Evolutionary conservation across 1,284 basidiomycete species (phyloP).

Genomic region (Fistulina hepatica): DNA sequence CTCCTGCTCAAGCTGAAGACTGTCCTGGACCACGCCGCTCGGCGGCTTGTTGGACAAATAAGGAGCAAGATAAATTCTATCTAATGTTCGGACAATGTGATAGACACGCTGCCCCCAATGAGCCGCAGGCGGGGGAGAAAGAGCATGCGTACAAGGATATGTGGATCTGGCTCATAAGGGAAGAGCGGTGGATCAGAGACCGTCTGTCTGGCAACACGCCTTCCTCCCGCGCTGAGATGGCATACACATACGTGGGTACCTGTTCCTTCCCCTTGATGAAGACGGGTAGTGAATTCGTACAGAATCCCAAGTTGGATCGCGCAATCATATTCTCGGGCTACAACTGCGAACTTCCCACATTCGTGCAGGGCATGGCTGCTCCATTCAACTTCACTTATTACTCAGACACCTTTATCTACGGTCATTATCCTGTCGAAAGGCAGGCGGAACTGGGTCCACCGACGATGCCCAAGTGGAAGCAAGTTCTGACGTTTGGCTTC

Average conservation of each 20-base stretch:
- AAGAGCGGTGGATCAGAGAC: constrained; percentile 27
- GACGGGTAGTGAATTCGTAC: not conserved
- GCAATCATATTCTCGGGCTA: constrained; percentile 32
- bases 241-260: constrained; percentile 25
- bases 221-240: constrained; percentile 28
- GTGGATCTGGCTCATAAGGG: constrained; percentile 30
- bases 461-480: constrained; percentile 17
- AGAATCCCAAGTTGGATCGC: constrained; percentile 28
- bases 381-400: constrained; percentile 8
- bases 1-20: constrained; percentile 14
- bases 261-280: not conserved
- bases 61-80: constrained; percentile 20
- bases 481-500: constrained; percentile 20
- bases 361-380: constrained; percentile 10
- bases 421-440: not conserved
- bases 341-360: constrained; percentile 23
- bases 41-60: constrained; percentile 24
- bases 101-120: no score
- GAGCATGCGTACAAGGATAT: constrained; percentile 26
- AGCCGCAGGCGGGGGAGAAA: constrained; percentile 15
- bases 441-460: constrained; percentile 24
- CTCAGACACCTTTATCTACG: constrained; percentile 19
- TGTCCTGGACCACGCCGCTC: constrained; percentile 24
- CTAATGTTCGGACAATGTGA: constrained; percentile 29
- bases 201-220: constrained; percentile 28